Conservation (phyloP, 257 asterid species). For the Anisodus acutangulus region DNA sequence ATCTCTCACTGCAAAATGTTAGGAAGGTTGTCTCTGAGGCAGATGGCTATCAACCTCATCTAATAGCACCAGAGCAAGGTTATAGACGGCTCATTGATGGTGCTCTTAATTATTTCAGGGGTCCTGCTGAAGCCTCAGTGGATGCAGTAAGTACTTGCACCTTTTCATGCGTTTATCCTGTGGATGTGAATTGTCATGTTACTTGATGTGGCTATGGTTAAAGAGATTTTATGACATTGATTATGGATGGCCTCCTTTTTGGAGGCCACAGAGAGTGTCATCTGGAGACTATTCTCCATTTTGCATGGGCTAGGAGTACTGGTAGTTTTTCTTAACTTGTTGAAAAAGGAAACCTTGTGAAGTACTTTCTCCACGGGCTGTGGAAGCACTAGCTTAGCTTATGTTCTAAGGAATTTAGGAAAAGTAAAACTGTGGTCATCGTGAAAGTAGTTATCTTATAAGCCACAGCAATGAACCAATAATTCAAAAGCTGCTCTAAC, state of each 20-base stretch:
- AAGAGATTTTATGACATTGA: not conserved
- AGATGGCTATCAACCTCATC: slow-evolving; percentile 60
- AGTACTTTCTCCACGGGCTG: not conserved
- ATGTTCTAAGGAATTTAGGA: not conserved
- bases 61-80: slow-evolving; percentile 55
- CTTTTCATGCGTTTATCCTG: slow-evolving; percentile 15
- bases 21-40: slow-evolving; percentile 52
- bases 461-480: not conserved
- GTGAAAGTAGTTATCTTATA: not conserved
- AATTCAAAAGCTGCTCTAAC: not conserved
- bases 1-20: slow-evolving; percentile 48
- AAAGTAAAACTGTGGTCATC: not conserved
- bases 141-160: slow-evolving; percentile 45
- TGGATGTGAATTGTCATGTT: slow-evolving; percentile 8
- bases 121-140: slow-evolving; percentile 58
- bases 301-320: not conserved
- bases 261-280: not conserved
- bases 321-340: not conserved
- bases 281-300: not conserved
- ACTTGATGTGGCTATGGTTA: slow-evolving; percentile 22
- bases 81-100: slow-evolving; percentile 53
- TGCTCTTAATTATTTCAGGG: slow-evolving; percentile 51
- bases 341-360: not conserved
- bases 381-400: not conserved
- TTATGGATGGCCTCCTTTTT: not conserved